Base-by-base conservation (phyloP, 2,329 filamentous ascomycete species). In the Xylaria arbuscula region DNA sequence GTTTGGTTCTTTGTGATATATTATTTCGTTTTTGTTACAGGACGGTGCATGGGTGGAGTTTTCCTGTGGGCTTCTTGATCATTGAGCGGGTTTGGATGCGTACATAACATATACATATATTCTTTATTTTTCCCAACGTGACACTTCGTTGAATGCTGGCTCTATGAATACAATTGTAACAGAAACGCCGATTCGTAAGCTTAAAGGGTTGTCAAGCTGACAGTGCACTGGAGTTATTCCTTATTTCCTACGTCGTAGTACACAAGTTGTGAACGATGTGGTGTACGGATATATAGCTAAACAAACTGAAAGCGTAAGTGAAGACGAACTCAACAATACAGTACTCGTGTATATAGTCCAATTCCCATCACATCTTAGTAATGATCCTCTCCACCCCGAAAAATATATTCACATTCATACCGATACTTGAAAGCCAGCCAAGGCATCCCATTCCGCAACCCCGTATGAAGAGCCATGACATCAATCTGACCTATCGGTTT, bases 31-130 rank as follows among this genome's bases (percentile, higher is more conserved):
- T 17, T 36, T 19, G 11, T 3, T 13, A 54, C 19, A n/a, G 51
- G 51, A 2, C 11, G 51, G 51, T 54, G 51, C 51, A 54, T 54
- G 8, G 51, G 17, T 9, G 51, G 51, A 54, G 51, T 54, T 54
- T 36, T 54, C 11, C 24, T 53, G 32, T 42, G 40, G 40, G 40
- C 2, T 42, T 45, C 2, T 17, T 45, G 6, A 7, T 2, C 1
- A 45, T n/a, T 3, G 6, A 7, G 40, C 28, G 2, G 28, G 3
- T 28, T 28, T 28, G 28, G 28, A 28, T 28, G 28, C 28, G 28
- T 28, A 28, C 28, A 28, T 5, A 28, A 28, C n/a, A n/a, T n/a
- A n/a, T 28, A 28, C 28, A 28, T 28, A 28, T 28, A 5, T 28
- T 5, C 28, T n/a, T n/a, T n/a, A 28, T 28, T 28, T 28, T 28